These are phyloP conservation scores for Didymella pomorum DNA, from an alignment of 2,329 filamentous ascomycete species.

Conservation along the genomic window DNA sequence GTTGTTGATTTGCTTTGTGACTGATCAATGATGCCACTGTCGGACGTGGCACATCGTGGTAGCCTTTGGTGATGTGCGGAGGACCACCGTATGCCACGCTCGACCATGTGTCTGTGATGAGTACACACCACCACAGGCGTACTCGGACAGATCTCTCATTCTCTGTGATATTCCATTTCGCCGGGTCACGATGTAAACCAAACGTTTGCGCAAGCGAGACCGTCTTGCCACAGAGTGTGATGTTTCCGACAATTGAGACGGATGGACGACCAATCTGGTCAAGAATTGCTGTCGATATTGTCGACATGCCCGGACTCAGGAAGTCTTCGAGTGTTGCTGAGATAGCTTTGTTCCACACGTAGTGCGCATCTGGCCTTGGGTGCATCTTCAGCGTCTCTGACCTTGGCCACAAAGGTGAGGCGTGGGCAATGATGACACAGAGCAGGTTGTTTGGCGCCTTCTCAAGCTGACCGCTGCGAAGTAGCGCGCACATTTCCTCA, in stretches of 20 bases:
- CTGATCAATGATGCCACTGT: constrained; percentile 54
- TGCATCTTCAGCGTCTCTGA: constrained; percentile 49
- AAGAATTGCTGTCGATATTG: constrained; percentile 51
- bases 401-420: constrained; percentile 49
- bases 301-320: constrained; percentile 51
- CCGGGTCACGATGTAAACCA: constrained; percentile 64
- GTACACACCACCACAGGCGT: constrained; percentile 64
- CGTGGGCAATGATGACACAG: constrained; percentile 52
- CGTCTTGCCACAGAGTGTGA: constrained; percentile 62
- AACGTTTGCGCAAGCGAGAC: constrained; percentile 64
- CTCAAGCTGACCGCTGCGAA: constrained; percentile 47
- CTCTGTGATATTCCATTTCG: constrained; percentile 60
- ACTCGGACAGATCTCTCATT: constrained; percentile 62
- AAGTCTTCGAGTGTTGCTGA: constrained; percentile 55
- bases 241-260: constrained; percentile 56
- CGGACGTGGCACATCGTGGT: constrained; percentile 65
- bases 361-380: constrained; percentile 50
- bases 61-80: constrained; percentile 60
- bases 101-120: constrained; percentile 66
- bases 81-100: constrained; percentile 65
- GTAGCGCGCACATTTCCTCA: constrained; percentile 46
- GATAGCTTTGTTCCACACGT: constrained; percentile 54
- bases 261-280: constrained; percentile 54
- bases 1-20: constrained; percentile 46
- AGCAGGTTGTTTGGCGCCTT: constrained; percentile 49